phyloP scores from a whole-genome alignment of 1,284 basidiomycete species.

The Exobasidium rhododendri region DNA sequence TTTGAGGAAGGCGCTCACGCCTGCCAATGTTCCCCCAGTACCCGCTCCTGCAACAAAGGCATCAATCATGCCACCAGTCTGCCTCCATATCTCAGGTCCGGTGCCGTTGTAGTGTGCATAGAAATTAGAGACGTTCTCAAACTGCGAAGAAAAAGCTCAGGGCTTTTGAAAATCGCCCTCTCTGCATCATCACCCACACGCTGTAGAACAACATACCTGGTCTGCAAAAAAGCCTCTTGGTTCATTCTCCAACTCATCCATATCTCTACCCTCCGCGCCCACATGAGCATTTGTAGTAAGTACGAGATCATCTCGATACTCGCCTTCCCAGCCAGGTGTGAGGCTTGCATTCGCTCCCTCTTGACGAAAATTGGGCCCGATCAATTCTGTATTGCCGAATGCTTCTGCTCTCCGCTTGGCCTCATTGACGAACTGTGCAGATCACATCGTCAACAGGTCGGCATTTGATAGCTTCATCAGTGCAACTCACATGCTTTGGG shows the following conservation, averaged over 20 bases:
- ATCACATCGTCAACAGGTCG: background rate
- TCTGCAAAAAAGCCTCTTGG: slow-evolving; percentile 72
- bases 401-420: slow-evolving; percentile 39
- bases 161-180: background rate
- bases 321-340: slow-evolving; percentile 14
- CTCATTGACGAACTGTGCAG: slow-evolving; percentile 48
- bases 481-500: slow-evolving; percentile 34
- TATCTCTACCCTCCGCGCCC: slow-evolving; percentile 18
- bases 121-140: slow-evolving; percentile 81
- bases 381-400: slow-evolving; percentile 36
- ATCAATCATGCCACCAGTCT: slow-evolving; percentile 76
- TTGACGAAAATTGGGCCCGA: slow-evolving; percentile 21
- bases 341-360: slow-evolving; percentile 18
- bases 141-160: slow-evolving; percentile 17
- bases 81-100: slow-evolving; percentile 91
- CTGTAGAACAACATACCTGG: no score
- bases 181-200: no score
- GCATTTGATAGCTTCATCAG: background rate
- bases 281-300: slow-evolving; percentile 24
- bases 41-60: slow-evolving; percentile 94
- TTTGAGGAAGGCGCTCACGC: slow-evolving; percentile 74
- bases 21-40: slow-evolving; percentile 93
- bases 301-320: slow-evolving; percentile 32
- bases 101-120: slow-evolving; percentile 85
- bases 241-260: slow-evolving; percentile 31